Evolutionary conservation across 495 filamentous ascomycete genomes (phyloP).

Genomic region (Cercophora sp.): DNA sequence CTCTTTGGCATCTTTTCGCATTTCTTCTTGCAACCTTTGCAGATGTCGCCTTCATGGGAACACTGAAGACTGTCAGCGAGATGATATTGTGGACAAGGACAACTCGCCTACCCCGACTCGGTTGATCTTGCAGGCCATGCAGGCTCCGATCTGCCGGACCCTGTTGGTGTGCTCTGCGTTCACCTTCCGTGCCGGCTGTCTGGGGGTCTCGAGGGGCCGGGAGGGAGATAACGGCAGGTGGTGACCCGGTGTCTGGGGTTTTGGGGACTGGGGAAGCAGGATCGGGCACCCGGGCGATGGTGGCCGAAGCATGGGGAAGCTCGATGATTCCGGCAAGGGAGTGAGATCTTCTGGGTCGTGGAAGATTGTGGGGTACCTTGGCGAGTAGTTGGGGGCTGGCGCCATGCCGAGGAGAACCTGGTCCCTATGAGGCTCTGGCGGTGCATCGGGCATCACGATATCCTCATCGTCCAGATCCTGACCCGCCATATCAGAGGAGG

Average conservation of each 20-base stretch:
- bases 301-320: background rate
- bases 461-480: slow-evolving; percentile 14
- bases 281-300: background rate
- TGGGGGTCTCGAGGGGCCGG: background rate
- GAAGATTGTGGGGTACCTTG: slow-evolving; percentile 8
- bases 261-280: background rate
- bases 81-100: background rate
- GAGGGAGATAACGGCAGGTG: no score
- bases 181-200: slow-evolving; percentile 10
- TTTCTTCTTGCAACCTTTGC: no score
- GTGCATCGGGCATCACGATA: slow-evolving; percentile 17
- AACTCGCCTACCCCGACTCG: background rate
- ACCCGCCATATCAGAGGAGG: background rate
- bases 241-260: no score
- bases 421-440: slow-evolving; percentile 8
- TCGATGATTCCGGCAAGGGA: background rate
- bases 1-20: no score
- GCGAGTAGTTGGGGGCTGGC: no score
- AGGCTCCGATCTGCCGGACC: slow-evolving; percentile 18
- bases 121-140: slow-evolving; percentile 13
- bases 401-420: background rate
- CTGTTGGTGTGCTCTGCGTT: slow-evolving; percentile 18
- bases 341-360: slow-evolving; percentile 4
- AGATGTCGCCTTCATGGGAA: no score
- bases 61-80: background rate